Evolutionary conservation across 1,139 yeast species (phyloP), one percentile per base, ranked within the genome.

Genomic region (Saccharomyces uvarum): DNA sequence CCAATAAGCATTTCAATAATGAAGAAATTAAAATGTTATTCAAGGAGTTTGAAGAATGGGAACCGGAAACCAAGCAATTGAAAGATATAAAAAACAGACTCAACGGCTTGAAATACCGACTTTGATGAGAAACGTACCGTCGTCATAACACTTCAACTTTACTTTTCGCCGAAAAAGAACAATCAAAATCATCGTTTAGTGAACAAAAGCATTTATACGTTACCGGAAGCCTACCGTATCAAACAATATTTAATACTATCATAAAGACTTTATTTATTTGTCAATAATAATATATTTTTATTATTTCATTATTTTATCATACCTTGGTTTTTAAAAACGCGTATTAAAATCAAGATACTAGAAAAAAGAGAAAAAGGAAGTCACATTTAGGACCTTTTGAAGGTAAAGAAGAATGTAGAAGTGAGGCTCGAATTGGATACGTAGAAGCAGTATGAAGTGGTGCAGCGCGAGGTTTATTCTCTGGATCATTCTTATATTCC

Each of bases 71-170:
- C 1, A 90, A 89, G 69, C 81, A 80, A 8, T 72, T 88, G 63
- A 89, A 87, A 65, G 96, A 90, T 54, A 78, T 91, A 64, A 88
- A 89, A 71, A 88, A 87, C 66, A 77, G 97, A 57, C 74, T 91
- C 55, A 87, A 83, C 64, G 97, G 97, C 0, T 76, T 87, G 50
- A 67, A 68, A 56, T 72, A 75, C 28, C 73, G 72, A 56, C 56
- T 73, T n/a, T 73, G 56, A 63, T n/a, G 8, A 9, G 26, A 19
- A 16, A 16, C 11, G 16, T 9, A 28, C 31, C 31, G 11, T 8
- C 31, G 4, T 28, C 11, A 28, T 28, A 28, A 4, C 31, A 28
- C 31, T 11, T 28, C 31, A 3, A 9, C 31, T 28, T 28, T 28
- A 9, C 31, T 28, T 28, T 16, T 24, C n/a, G 8, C 44, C 19